phyloP scores from a whole-genome alignment of 129 eudicot genomes.

The Flaveria robusta region DNA sequence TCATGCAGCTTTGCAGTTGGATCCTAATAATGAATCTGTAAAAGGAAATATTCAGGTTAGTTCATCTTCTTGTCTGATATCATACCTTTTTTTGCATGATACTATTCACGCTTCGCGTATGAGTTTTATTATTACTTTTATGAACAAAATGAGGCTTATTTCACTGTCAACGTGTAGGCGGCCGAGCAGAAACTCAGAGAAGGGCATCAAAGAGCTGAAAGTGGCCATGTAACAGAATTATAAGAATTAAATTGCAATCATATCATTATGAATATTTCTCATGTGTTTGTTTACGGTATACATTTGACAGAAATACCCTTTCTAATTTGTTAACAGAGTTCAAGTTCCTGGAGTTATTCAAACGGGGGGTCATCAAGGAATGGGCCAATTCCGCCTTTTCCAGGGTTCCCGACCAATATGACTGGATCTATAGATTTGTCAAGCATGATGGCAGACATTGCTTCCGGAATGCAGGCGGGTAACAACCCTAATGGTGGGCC shows the following conservation, averaged over 20 bases:
- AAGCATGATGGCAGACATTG: constrained; percentile 50
- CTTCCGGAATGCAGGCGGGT: constrained; percentile 33
- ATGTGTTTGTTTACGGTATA: constrained; percentile 1
- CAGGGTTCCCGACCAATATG: constrained; percentile 46
- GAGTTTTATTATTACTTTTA: not conserved
- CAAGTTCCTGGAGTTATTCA: constrained; percentile 44
- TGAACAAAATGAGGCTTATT: not conserved
- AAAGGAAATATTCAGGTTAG: constrained; percentile 83
- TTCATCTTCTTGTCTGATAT: constrained; percentile 5
- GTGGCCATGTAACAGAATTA: constrained; percentile 50
- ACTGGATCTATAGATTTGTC: constrained; percentile 46
- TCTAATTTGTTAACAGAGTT: constrained; percentile 40
- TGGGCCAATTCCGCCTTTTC: constrained; percentile 37
- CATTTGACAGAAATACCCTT: not conserved
- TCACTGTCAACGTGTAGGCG: constrained; percentile 41
- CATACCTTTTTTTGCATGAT: constrained; percentile 8
- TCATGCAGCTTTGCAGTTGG: constrained; percentile 78
- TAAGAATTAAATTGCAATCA: not conserved
- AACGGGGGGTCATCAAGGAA: constrained; percentile 48
- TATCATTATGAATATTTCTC: not conserved
- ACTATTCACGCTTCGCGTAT: not conserved
- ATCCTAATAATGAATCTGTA: constrained; percentile 78
- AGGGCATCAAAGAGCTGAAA: constrained; percentile 47
- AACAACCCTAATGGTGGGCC: too few species aligned
- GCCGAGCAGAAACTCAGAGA: constrained; percentile 80